phyloP scores from a whole-genome alignment of 805 yeast species.

The Ogataea thermomethanolica region DNA sequence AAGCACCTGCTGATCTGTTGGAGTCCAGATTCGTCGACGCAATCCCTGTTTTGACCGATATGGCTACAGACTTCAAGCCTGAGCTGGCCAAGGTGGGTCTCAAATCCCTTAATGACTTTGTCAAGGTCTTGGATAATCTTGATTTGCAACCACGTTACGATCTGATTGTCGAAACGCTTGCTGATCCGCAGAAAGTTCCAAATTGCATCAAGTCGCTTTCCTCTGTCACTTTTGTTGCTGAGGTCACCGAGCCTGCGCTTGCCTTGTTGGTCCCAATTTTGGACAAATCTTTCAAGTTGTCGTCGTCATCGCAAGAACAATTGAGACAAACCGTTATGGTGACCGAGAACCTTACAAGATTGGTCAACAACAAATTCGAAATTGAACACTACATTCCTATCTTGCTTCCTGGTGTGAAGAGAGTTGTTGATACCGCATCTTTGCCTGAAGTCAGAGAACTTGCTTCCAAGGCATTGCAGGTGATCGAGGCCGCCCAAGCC shows the following conservation, averaged over 20 bases:
- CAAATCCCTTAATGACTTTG: conserved; percentile 64
- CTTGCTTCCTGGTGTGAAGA: conserved; percentile 86
- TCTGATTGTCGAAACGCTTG: conserved; percentile 79
- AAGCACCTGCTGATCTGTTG: conserved; percentile 79
- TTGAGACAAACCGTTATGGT: conserved; percentile 95
- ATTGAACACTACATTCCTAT: conserved; percentile 84
- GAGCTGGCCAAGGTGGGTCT: conserved; percentile 87
- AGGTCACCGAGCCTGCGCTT: conserved; percentile 94
- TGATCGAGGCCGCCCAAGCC: conserved; percentile 75
- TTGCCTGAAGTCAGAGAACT: conserved; percentile 94
- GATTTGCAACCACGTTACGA: conserved; percentile 87
- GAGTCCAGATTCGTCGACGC: conserved; percentile 76
- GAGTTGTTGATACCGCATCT: conserved; percentile 85
- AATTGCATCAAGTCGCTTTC: conserved; percentile 85
- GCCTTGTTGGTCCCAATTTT: conserved; percentile 88
- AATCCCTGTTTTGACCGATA: conserved; percentile 82
- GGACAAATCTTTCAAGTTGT: conserved; percentile 80
- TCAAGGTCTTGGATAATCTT: conserved; percentile 83
- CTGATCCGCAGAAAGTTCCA: conserved; percentile 86
- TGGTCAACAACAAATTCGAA: conserved; percentile 90
- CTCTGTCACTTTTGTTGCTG: conserved; percentile 95
- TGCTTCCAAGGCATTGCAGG: conserved; percentile 81
- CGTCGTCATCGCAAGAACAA: conserved; percentile 92
- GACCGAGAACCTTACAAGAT: conserved; percentile 90
- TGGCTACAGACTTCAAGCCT: conserved; percentile 94